Conservation (phyloP, 495 filamentous ascomycete species). For the Tuber borchii region DNA sequence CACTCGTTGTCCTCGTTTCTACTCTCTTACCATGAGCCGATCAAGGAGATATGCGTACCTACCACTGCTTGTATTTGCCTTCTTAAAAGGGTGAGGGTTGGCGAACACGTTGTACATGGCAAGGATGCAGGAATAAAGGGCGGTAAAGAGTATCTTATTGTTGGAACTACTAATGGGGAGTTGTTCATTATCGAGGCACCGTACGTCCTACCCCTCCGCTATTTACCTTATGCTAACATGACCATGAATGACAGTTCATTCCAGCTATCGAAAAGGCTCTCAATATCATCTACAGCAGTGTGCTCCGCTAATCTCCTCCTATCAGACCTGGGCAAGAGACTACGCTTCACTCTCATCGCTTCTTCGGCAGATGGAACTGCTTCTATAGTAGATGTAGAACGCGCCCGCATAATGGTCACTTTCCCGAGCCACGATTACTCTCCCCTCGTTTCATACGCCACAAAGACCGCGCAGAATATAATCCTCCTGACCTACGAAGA, state of each 20-base stretch:
- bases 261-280: constrained; percentile 24
- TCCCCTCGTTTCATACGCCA: constrained; percentile 28
- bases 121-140: constrained; percentile 24
- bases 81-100: constrained; percentile 33
- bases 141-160: constrained; percentile 38
- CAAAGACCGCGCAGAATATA: constrained; percentile 26
- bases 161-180: constrained; percentile 27
- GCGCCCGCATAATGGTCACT: constrained; percentile 36
- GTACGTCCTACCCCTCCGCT: background rate
- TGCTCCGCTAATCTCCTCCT: constrained; percentile 30
- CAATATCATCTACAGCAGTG: constrained; percentile 25
- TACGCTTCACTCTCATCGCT: constrained; percentile 34
- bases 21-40: constrained; percentile 28
- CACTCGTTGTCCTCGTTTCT: constrained; percentile 34
- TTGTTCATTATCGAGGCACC: constrained; percentile 32
- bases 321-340: constrained; percentile 28
- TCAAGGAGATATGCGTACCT: constrained; percentile 19
- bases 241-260: constrained; percentile 13
- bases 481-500: constrained; percentile 35
- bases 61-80: constrained; percentile 30
- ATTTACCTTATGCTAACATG: background rate
- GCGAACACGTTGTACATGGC: constrained; percentile 27
- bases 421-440: constrained; percentile 35
- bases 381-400: constrained; percentile 35
- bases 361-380: constrained; percentile 29